These are phyloP conservation scores for Alloteropsis angusta DNA, from an alignment of 202 grass and related monocot genomes.

Conservation along the genomic window DNA sequence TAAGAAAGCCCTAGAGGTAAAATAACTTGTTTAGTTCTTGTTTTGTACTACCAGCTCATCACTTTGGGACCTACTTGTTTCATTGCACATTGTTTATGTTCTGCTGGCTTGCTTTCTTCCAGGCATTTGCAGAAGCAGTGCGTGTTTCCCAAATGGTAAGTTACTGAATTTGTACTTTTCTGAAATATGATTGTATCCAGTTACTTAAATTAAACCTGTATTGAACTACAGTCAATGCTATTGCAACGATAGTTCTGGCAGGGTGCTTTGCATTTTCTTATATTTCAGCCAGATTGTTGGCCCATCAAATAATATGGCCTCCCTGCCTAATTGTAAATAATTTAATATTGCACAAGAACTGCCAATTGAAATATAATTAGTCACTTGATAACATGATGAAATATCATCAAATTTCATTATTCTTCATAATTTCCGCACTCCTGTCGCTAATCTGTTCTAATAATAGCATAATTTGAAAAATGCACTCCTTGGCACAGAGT, in stretches of 20 bases:
- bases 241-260: background rate
- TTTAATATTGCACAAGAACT: background rate
- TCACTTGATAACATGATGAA: background rate
- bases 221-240: background rate
- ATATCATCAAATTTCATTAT: background rate
- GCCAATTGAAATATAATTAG: background rate
- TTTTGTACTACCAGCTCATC: background rate
- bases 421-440: background rate
- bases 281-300: background rate
- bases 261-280: background rate
- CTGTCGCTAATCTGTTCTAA: background rate
- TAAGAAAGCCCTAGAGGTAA: conserved; percentile 95
- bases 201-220: background rate
- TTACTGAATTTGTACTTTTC: conserved; percentile 12
- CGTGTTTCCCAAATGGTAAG: conserved; percentile 91
- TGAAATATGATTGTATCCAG: conserved; percentile 1
- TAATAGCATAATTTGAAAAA: background rate
- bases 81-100: conserved; percentile 10
- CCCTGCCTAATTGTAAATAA: background rate
- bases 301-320: background rate
- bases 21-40: conserved; percentile 12
- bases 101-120: conserved; percentile 33
- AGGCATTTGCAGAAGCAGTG: conserved; percentile 92
- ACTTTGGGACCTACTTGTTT: conserved; percentile 13
- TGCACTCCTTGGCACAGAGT: background rate